These are phyloP conservation scores for Wickerhamiella azyma DNA, from an alignment of 805 yeast genomes.

Conservation along the genomic window DNA sequence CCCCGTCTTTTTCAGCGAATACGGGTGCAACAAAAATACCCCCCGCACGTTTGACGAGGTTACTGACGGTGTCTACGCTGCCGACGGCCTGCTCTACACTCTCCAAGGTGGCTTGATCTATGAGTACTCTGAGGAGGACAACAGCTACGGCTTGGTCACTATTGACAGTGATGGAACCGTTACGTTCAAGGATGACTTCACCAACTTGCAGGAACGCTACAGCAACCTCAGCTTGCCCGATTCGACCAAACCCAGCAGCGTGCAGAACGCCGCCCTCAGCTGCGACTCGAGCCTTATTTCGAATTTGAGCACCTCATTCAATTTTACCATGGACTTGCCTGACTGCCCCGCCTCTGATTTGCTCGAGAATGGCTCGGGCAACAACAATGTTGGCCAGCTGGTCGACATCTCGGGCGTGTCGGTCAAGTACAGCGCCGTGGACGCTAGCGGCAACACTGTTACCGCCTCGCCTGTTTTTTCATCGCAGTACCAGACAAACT, in stretches of 20 bases:
- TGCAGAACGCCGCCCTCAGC: slow-evolving; percentile 16
- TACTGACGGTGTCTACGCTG: slow-evolving; percentile 44
- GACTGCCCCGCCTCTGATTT: slow-evolving; percentile 27
- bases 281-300: slow-evolving; percentile 11
- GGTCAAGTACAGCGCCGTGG: slow-evolving; percentile 23
- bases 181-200: slow-evolving; percentile 42
- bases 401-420: slow-evolving; percentile 18
- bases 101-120: slow-evolving; percentile 90
- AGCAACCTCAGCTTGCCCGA: slow-evolving; percentile 27
- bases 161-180: slow-evolving; percentile 36
- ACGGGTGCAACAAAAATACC: slow-evolving; percentile 63
- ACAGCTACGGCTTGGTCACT: slow-evolving; percentile 68
- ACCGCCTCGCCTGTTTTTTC: slow-evolving; percentile 17
- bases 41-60: slow-evolving; percentile 84
- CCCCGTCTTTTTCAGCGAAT: slow-evolving; percentile 74
- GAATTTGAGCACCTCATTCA: slow-evolving; percentile 20
- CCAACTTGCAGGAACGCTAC: slow-evolving; percentile 45
- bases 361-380: slow-evolving; percentile 28
- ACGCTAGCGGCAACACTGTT: slow-evolving; percentile 21
- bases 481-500: slow-evolving; percentile 19
- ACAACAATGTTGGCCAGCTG: slow-evolving; percentile 27
- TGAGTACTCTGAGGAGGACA: slow-evolving; percentile 68
- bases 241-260: slow-evolving; percentile 14
- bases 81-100: slow-evolving; percentile 31
- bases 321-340: slow-evolving; percentile 24